Base-by-base conservation (phyloP, 169 alveolate genomes). In the Eimeria tenella region DNA sequence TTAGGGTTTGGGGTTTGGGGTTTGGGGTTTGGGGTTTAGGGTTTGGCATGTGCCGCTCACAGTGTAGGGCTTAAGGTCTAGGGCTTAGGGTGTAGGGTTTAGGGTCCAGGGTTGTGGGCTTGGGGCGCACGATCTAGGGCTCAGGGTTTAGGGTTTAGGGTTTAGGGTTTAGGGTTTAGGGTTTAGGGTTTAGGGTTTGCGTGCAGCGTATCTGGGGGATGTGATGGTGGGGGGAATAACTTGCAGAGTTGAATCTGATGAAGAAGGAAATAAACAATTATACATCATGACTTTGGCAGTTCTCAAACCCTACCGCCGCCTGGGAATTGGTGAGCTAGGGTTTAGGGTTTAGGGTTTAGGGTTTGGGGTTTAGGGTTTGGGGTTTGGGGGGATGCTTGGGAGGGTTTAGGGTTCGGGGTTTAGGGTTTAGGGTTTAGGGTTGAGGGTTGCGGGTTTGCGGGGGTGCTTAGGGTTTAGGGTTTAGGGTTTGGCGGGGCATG, bases 211-310 rank as follows among this genome's bases (percentile, higher is more conserved):
- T 42, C 13, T 89, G 2, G 88, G 88, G 19, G 94, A 89, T 15
- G 79, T 74, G 55, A 56, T 89, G 94, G 94, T 89, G 53, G 94
- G 89, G 42, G 94, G 58, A 7, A 73, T 89, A 42, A 70, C 88
- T 58, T 89, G 94, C 25, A 83, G 88, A 7, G 79, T 89, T 0
- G 94, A 89, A 25, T 53, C 65, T 8, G 10, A 21, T 73, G 58
- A 17, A 65, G 60, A 70, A n/a, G 86, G 75, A 19, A 63, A 53
- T 13, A 50, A 63, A 23, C 84, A 79, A 6, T 84, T 89, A 52
- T 89, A 89, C 65, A 89, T 89, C 65, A 89, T 89, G 89, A 89
- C 94, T 9, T 77, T 89, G 55, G n/a, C 81, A 4, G 94, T 89
- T 5, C 79, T 89, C 25, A 74, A 71, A 58, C 94, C 94, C 4